Conservation (phyloP, 2,329 filamentous ascomycete genomes). For the Paracoccidioides brasiliensis region DNA sequence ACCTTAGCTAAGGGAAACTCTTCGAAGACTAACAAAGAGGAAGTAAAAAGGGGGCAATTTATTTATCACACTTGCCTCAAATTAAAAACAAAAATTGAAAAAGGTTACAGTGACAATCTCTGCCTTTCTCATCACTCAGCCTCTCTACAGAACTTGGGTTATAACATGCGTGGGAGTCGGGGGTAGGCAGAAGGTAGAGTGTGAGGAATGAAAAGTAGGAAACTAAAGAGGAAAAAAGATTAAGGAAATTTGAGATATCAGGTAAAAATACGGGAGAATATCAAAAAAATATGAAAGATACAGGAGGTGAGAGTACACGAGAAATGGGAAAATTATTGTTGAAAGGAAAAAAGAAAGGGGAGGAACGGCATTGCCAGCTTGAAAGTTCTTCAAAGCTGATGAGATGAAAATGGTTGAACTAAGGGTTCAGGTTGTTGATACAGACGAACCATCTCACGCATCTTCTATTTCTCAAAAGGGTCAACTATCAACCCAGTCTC, state of each 20-base stretch:
- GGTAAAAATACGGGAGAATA: neutral
- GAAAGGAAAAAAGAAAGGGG: too few species aligned
- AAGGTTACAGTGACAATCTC: neutral
- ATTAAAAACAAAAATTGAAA: neutral
- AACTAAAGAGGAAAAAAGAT: neutral
- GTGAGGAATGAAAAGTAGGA: conserved; percentile 6
- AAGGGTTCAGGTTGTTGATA: too few species aligned
- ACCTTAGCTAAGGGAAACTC: neutral
- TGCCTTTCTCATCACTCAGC: neutral
- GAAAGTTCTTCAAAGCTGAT: too few species aligned
- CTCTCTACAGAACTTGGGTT: neutral
- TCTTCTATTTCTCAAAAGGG: too few species aligned
- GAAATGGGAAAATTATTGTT: neutral
- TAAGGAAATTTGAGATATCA: neutral
- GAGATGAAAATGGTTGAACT: too few species aligned
- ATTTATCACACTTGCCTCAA: neutral
- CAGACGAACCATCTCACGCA: too few species aligned
- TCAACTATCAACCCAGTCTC: too few species aligned
- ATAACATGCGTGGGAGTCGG: neutral
- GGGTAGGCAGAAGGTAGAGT: neutral
- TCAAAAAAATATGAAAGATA: neutral
- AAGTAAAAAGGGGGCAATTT: neutral
- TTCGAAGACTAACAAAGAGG: neutral
- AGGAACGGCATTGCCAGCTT: too few species aligned
- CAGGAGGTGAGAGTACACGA: neutral